Evolutionary conservation across 2,329 filamentous ascomycete species (phyloP).

Genomic region (Talaromyces atroroseus): DNA sequence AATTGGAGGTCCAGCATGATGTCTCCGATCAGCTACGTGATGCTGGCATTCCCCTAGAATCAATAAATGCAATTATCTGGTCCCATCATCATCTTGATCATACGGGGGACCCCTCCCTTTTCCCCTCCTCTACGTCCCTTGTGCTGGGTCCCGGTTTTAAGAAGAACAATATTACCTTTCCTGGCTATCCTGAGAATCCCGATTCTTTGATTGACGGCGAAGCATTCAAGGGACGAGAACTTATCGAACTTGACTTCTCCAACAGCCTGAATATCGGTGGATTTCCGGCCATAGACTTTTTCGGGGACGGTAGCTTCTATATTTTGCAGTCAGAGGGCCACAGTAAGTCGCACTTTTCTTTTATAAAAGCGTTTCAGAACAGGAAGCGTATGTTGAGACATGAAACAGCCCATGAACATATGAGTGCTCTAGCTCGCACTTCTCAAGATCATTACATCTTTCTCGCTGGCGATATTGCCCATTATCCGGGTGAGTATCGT

Average conservation of each 20-base stretch:
- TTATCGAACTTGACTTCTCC: constrained; percentile 18
- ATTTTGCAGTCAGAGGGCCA: constrained; percentile 32
- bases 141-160: constrained; percentile 22
- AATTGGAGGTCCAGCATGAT: constrained; percentile 15
- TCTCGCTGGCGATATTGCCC: constrained; percentile 24
- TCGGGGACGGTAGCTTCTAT: constrained; percentile 53
- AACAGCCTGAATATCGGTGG: constrained; percentile 22
- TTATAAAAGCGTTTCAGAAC: neutral
- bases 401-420: constrained; percentile 6
- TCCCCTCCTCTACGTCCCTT: constrained; percentile 20
- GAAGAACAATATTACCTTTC: constrained; percentile 13
- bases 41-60: constrained; percentile 13
- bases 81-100: constrained; percentile 29
- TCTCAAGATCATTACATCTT: constrained; percentile 19
- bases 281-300: constrained; percentile 45
- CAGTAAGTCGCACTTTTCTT: neutral
- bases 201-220: constrained; percentile 17
- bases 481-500: constrained; percentile 40
- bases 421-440: constrained; percentile 41
- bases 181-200: constrained; percentile 19
- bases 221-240: constrained; percentile 15
- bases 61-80: constrained; percentile 25
- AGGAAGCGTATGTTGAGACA: no score
- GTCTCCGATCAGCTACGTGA: constrained; percentile 23
- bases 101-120: constrained; percentile 21